phyloP scores from a whole-genome alignment of 129 eudicot genomes.

The Glebionis coronaria region DNA sequence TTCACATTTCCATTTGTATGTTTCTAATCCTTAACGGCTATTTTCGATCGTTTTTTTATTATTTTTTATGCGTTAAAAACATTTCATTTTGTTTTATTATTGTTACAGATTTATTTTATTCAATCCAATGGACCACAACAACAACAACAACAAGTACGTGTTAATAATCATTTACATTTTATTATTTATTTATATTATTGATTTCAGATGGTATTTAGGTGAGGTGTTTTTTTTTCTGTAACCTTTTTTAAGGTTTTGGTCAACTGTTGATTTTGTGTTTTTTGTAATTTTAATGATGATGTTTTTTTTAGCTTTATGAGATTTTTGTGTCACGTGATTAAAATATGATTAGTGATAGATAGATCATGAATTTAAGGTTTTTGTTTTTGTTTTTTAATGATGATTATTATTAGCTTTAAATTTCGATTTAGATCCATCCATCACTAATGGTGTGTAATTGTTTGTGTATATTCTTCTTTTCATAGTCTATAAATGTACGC shows the following conservation, averaged over 20 bases:
- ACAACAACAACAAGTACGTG: conserved; percentile 27
- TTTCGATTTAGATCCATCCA: conserved; percentile 30
- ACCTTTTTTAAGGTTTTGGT: too few relatives aligned
- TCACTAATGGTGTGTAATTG: too few relatives aligned
- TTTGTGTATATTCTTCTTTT: too few relatives aligned
- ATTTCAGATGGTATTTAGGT: conserved; percentile 18
- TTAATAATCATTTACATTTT: conserved; percentile 5
- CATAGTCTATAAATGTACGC: conserved; percentile 11
- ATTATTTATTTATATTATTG: neutral
- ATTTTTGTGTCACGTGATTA: too few relatives aligned
- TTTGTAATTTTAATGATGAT: too few relatives aligned
- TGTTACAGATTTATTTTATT: neutral
- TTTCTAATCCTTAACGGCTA: conserved; percentile 29
- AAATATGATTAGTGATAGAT: conserved; percentile 23
- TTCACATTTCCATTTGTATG: conserved; percentile 16
- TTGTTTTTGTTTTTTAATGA: conserved; percentile 10
- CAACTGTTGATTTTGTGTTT: conserved; percentile 4
- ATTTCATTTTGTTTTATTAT: too few relatives aligned
- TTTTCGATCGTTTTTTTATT: neutral
- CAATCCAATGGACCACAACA: conserved; percentile 27
- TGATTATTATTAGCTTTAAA: conserved; percentile 20
- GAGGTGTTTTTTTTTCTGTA: neutral
- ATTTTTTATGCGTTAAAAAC: too few relatives aligned
- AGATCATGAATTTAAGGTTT: conserved; percentile 18
- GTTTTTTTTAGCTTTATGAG: conserved; percentile 10